A percentile compares a stretch with the other conserved stretches of the same genome.
phyloP scores from a whole-genome alignment of 805 yeast species.

The Lachancea sp. region DNA sequence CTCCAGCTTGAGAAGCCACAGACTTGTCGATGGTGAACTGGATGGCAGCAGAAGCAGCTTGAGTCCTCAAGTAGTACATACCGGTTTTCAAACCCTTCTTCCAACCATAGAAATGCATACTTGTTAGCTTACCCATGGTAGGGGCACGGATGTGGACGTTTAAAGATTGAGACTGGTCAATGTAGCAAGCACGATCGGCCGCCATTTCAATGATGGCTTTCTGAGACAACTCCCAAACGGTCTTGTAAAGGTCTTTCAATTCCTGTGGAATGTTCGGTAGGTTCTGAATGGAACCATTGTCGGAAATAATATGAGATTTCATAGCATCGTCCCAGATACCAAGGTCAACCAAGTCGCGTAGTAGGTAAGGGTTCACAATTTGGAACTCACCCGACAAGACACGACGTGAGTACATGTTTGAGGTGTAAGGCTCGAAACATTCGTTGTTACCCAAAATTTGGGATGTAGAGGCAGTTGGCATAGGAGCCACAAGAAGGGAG shows the following conservation, averaged over 20 bases:
- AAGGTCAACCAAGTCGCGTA: conserved; percentile 72
- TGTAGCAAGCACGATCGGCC: conserved; percentile 70
- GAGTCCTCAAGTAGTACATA: conserved; percentile 95
- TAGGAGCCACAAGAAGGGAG: conserved; percentile 84
- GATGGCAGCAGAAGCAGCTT: conserved; percentile 95
- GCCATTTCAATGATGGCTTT: conserved; percentile 78
- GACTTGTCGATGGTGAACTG: conserved; percentile 79
- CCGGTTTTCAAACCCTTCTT: conserved; percentile 97
- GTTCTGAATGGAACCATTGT: conserved; percentile 80
- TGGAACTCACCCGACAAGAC: conserved; percentile 92
- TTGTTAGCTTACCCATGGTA: conserved; percentile 92
- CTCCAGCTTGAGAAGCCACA: conserved; percentile 93
- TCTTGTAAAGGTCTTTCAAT: conserved; percentile 72
- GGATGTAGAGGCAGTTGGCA: conserved; percentile 98
- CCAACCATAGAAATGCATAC: conserved; percentile 99
- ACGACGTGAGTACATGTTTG: conserved; percentile 85
- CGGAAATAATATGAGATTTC: conserved; percentile 68
- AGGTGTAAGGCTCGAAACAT: conserved; percentile 94
- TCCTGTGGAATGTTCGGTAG: conserved; percentile 69
- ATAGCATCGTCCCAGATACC: conserved; percentile 78
- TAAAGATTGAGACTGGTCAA: conserved; percentile 90
- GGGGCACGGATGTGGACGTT: conserved; percentile 85
- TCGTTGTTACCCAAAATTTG: conserved; percentile 91
- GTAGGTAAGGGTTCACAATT: conserved; percentile 79
- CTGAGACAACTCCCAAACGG: conserved; percentile 96